Base-by-base conservation (phyloP, 768 basidiomycete species). In the Leccinum rimulosum region DNA sequence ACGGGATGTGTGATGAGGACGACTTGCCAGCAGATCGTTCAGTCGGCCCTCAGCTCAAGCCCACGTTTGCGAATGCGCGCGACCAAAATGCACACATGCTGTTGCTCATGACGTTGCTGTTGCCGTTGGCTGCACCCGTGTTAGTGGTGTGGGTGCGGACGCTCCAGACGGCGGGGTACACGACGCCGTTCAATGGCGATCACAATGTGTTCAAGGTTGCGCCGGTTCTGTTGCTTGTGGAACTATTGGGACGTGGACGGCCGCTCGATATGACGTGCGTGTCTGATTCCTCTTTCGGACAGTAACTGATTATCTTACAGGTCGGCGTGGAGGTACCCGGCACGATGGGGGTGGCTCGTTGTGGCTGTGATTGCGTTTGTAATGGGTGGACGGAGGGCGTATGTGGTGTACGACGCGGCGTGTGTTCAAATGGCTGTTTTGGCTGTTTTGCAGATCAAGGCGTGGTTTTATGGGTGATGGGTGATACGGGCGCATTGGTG, bases 121-220 rank as follows among this genome's bases (percentile, higher is more conserved):
- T 96, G 0, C 95, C 95, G 1, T 76, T 92, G 56, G 81, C 81
- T 6, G 88, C 85, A 3, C 88, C 92, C 0, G 87, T 89, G 6
- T 77, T 98, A 27, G 87, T 84, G 2, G 93, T 96, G 3, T 98
- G 95, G 95, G 88, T 88, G 3, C 84, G 93, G 52, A 95, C 94
- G 40, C 75, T 96, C 11, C 80, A 84, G 38, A 90, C 90, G 1
- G 89, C 92, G 10, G 90, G 91, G 1, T 82, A 85, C 60, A 87
- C 83, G 8, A 86, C 87, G 6, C 90, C 90, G 3, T 95, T 94
- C 71, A 82, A 86, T 47, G 87, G 89, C 0, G 93, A 95, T 69
- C 92, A 94, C 67, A 82, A 83, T 67, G 81, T 88, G 61, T 64
- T 87, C 48, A 82, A 82, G 50, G 83, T 85, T 27, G 80, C 80